Evolutionary conservation across 2,329 filamentous ascomycete species (phyloP), one percentile per base, ranked within the genome.

Genomic region (Aspergillus pseudoviridinutans): DNA sequence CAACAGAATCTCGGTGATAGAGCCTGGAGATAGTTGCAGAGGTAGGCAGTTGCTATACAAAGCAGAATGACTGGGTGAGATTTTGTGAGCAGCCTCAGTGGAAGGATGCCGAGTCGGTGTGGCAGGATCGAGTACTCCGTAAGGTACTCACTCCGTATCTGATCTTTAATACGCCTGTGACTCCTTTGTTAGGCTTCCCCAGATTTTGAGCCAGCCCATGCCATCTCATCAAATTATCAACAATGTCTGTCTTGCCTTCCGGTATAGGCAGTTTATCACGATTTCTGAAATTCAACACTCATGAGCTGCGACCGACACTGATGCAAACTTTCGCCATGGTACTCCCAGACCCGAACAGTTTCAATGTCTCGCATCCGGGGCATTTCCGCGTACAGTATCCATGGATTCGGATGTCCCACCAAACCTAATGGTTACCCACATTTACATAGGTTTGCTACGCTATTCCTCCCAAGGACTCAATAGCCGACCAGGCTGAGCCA

Each of bases 351-450:
- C 51, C 50, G 29, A 47, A 25, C 55, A 61, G 44, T 60, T 47
- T 54, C 50, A 58, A 55, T 50, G 52, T 59, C 52, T 54, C 27
- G 38, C 50, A 38, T 51, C 57, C 63, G 62, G 60, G 63, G 53
- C 61, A 58, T 57, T 61, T 61, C 63, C 63, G 60, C 47, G 44
- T 38, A 27, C 28, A 24, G 47, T 51, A 63, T 60, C 63, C 63
- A 62, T 61, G 63, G 63, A 58, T 62, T 56, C 50, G 38, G 25
- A 27, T 54, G 63, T 65, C 58, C 63, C 60, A 59, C 60, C 56
- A 55, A 61, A 59, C 61, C 58, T 58, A 60, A 61, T 62, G 44
- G 53, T 62, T 52, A 44, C 51, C 58, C 61, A 51, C 59, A 49
- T n/a, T 51, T 10, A 12, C 10, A 38, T 38, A 38, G 28, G 28